Evolutionary conservation across 179 eudicot genomes (phyloP).

Genomic region (Silene noctiflora): DNA sequence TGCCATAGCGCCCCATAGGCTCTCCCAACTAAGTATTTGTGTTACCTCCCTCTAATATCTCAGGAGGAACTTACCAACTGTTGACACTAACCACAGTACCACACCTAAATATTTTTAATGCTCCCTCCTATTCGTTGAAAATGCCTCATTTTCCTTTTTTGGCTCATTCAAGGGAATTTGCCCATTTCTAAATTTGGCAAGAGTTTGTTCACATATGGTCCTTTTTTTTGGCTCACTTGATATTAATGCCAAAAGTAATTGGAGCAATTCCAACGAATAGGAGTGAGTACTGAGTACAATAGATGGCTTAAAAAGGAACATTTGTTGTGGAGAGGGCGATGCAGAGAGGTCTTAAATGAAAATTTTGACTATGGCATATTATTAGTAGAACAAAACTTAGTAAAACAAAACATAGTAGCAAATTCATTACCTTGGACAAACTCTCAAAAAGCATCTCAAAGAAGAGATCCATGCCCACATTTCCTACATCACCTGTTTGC

Average conservation of each 20-base stretch:
- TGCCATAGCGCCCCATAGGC: not conserved
- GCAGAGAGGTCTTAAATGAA: not conserved
- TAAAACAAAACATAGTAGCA: not conserved
- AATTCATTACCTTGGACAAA: constrained; percentile 64
- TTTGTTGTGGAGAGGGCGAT: not conserved
- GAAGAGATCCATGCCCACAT: constrained; percentile 96
- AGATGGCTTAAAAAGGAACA: not conserved
- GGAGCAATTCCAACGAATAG: too few species aligned
- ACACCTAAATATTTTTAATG: too few species aligned
- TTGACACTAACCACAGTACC: not conserved
- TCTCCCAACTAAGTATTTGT: not conserved
- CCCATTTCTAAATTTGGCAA: too few species aligned
- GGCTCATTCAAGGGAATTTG: too few species aligned
- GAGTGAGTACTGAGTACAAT: not conserved
- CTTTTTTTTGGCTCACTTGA: too few species aligned
- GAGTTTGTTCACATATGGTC: too few species aligned
- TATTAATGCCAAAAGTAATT: too few species aligned
- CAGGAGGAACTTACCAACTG: not conserved
- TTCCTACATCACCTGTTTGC: constrained; percentile 95
- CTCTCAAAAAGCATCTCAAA: constrained; percentile 98
- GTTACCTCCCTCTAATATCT: not conserved
- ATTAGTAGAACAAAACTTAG: not conserved
- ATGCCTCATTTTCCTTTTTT: too few species aligned
- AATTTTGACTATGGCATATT: not conserved
- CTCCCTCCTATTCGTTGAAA: too few species aligned